Evolutionary conservation across 345 rosid genomes (phyloP), one percentile per base, ranked within the genome.

Genomic region (Euphorbia tirucalli): DNA sequence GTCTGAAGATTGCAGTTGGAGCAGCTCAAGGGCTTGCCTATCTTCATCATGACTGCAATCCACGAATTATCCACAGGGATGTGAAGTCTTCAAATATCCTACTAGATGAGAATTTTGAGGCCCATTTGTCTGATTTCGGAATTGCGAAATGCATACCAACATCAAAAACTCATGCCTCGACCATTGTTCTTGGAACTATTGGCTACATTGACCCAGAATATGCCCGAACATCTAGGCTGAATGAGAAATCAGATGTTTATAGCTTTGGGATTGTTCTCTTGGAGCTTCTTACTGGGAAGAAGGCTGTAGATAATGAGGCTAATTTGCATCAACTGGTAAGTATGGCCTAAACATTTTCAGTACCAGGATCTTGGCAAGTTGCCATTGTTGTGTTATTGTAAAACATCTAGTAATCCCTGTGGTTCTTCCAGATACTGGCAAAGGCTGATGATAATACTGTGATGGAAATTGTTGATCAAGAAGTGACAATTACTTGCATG

Each of bases 141-240:
- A 89, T 92, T 64, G 99, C 99, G 0, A 95, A 90, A 77, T 77
- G 87, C 78, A 88, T 95, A 39, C 87, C 97, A n/a, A 21, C 90
- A 5, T 78, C 90, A 18, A 89, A 83, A 72, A 61, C 99, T 1
- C 91, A 95, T 79, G 87, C 97, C 11, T 92, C 97, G 0, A 95
- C 99, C 10, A 88, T 57, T 72, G 96, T 95, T 72, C 78, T 92
- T 35, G 99, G 99, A 69, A 95, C 99, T 0, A 89, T 95, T 56
- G 99, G 99, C 69, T 95, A 95, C 68, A 95, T 95, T 65, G 99
- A 95, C 61, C 99, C 99, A 0, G 99, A 90, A 78, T 95, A 95
- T 85, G 99, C 99, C 14, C 83, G 91, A 10, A 95, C 97, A 10
- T 92, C 96, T 0, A 85, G 91, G 31, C 80, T 92, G 24, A 95